Conservation (phyloP, 805 yeast genomes). For the Pichia sporocuriosa region DNA sequence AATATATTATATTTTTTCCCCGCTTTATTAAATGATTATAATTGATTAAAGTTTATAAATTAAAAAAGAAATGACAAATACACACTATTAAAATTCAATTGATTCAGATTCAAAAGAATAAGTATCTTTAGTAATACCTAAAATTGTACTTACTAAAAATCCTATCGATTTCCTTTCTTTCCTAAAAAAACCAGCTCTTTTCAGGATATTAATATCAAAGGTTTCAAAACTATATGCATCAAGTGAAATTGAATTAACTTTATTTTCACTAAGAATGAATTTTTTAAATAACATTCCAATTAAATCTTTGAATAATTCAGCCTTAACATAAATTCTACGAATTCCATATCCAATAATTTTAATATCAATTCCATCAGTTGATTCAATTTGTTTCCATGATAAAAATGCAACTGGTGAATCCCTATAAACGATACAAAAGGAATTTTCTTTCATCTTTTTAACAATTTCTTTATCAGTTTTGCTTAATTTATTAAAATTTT, state of each 20-base stretch:
- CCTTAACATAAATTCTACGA: conserved; percentile 58
- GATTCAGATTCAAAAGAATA: conserved; percentile 14
- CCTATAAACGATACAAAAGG: conserved; percentile 55
- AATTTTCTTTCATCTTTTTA: conserved; percentile 34
- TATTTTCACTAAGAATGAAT: conserved; percentile 21
- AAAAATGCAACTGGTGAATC: conserved; percentile 65
- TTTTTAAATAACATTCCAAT: conserved; percentile 22
- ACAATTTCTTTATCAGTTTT: conserved; percentile 16
- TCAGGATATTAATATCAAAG: conserved; percentile 32
- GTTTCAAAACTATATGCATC: conserved; percentile 50
- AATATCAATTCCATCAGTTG: conserved; percentile 26
- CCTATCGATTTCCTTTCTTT: conserved; percentile 5
- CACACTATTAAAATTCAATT: conserved; percentile 9
- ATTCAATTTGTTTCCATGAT: conserved; percentile 32
- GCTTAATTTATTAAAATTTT: conserved; percentile 12
- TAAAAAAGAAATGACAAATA: neutral
- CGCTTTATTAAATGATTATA: neutral
- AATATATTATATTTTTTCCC: neutral
- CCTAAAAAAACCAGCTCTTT: conserved; percentile 37
- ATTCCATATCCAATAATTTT: conserved; percentile 54
- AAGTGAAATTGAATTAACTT: conserved; percentile 27
- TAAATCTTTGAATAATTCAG: conserved; percentile 59
- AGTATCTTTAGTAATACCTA: conserved; percentile 19
- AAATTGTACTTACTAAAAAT: conserved; percentile 14
- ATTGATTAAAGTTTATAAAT: neutral